These are phyloP conservation scores for Lachancea lanzarotensis DNA, from an alignment of 805 yeast species.

Conservation along the genomic window DNA sequence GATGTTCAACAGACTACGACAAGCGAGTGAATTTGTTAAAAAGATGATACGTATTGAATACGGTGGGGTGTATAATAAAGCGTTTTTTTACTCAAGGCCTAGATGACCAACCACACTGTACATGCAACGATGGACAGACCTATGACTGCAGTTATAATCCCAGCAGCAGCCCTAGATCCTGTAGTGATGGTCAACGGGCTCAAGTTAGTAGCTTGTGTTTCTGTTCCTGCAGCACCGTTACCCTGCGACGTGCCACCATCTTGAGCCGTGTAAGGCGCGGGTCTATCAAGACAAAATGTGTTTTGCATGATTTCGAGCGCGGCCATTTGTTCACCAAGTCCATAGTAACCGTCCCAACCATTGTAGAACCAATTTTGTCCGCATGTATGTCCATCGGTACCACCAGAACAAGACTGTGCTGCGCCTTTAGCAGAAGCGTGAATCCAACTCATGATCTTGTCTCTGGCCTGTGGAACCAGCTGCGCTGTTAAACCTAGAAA, in stretches of 20 bases:
- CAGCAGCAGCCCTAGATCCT: conserved; percentile 62
- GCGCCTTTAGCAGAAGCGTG: conserved; percentile 60
- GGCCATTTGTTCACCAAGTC: conserved; percentile 86
- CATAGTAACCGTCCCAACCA: conserved; percentile 68
- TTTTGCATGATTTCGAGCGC: conserved; percentile 64
- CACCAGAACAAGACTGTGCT: conserved; percentile 80
- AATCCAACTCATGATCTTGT: conserved; percentile 31
- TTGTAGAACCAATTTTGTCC: conserved; percentile 69
- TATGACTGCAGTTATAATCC: conserved; percentile 53
- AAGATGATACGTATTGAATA: no score
- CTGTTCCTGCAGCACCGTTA: conserved; percentile 61
- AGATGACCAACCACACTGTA: conserved; percentile 40
- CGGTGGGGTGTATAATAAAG: no score
- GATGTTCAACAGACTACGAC: no score
- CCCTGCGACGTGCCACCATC: conserved; percentile 71
- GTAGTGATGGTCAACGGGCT: conserved; percentile 38
- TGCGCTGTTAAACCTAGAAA: conserved; percentile 69
- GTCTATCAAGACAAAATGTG: conserved; percentile 31
- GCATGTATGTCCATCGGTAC: conserved; percentile 81
- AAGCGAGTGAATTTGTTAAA: no score
- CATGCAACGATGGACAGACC: conserved; percentile 41
- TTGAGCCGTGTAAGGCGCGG: conserved; percentile 54
- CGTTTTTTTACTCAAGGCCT: no score
- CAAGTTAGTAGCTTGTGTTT: conserved; percentile 32
- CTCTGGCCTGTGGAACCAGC: conserved; percentile 51